Evolutionary conservation across 2,329 filamentous ascomycete species (phyloP).

Genomic region (Fonsecaea multimorphosa): DNA sequence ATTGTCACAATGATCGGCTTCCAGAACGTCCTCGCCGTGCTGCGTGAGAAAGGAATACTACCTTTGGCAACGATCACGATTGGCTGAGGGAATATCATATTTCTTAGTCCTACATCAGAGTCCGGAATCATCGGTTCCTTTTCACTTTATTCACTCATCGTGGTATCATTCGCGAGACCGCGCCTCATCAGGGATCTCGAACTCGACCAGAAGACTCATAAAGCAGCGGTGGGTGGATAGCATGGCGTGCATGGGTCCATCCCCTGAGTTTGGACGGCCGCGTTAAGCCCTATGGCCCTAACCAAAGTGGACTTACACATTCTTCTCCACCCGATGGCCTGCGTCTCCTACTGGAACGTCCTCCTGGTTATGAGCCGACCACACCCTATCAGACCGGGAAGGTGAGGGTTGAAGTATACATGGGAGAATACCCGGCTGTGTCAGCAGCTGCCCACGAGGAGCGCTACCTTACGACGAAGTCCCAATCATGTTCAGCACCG

Average conservation of each 20-base stretch:
- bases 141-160: neutral
- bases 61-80: conserved; percentile 4
- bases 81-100: neutral
- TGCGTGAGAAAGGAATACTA: conserved; percentile 9
- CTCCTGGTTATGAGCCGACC: neutral
- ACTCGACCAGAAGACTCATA: neutral
- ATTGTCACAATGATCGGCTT: conserved; percentile 9
- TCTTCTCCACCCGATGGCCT: conserved; percentile 14
- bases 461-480: conserved; percentile 13
- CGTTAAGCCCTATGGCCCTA: conserved; percentile 20
- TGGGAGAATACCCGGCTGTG: neutral
- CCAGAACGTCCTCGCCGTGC: conserved; percentile 5
- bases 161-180: conserved; percentile 1
- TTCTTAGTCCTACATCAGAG: neutral
- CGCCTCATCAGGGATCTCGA: conserved; percentile 7
- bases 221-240: conserved; percentile 14
- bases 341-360: conserved; percentile 7
- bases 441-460: conserved; percentile 12
- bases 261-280: neutral
- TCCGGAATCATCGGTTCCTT: neutral
- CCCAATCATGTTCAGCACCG: neutral
- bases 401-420: neutral
- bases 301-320: conserved; percentile 7
- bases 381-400: conserved; percentile 5
- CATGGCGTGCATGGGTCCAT: conserved; percentile 6